Evolutionary conservation across 768 basidiomycete species (phyloP), one percentile per base, ranked within the genome.

Genomic region (Kwoniella bestiolae): DNA sequence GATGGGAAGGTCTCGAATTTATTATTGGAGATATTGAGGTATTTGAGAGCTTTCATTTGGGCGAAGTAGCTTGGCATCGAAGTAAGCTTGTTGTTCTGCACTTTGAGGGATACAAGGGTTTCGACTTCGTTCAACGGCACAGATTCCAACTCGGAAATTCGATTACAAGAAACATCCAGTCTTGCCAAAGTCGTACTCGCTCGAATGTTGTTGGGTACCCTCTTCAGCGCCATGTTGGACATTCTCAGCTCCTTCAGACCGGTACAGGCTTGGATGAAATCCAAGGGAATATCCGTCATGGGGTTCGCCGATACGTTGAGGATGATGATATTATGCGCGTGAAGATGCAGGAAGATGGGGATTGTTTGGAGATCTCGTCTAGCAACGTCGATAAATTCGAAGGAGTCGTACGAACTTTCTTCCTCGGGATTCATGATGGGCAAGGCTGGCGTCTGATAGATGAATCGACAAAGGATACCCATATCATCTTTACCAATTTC

Each of bases 21-120:
- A 84, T 98, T 99, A 82, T 97, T 97, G 59, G 94, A 95, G 63
- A 98, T 89, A 82, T 96, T 95, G 68, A 98, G 86, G 26, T 87
- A 86, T 53, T 86, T 86, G 59, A 98, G 86, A 47, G 83, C 81
- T 45, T 86, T 84, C 66, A 97, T 83, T 8, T 89, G 86, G 2
- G 89, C 87, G 66, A 98, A 94, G 74, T 91, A 89, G 84, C 87
- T 88, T 0, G 95, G 94, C 0, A 98, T 85, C 58, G 85, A 87
- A 68, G 92, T 89, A 76, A 99, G 86, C 49, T 92, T 87, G 79
- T 99, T 99, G 81, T 97, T 97, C 81, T 94, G 91, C 38, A 92
- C 83, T 68, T 86, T 87, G 59, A 99, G 84, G 4, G 84, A 84
- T 34, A 84, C 83, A 1, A 99, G 84, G 2, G 86, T 86, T 6